These are phyloP conservation scores for Cladosporium sp. DNA, from an alignment of 2,329 filamentous ascomycete genomes.

Conservation along the genomic window DNA sequence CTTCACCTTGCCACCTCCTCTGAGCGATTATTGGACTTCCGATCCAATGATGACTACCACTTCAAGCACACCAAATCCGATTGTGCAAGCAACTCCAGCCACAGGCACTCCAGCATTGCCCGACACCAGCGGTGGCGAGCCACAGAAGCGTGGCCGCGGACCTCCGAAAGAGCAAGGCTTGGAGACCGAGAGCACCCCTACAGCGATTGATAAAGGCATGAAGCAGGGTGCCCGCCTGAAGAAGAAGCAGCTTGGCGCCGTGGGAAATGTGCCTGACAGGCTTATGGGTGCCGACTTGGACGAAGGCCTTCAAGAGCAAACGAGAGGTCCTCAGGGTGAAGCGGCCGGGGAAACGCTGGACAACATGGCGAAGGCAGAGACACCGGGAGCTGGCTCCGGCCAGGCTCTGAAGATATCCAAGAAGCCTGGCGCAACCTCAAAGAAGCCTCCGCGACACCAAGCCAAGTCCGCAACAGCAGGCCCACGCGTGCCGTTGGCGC, in stretches of 20 bases:
- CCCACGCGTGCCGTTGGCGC: too few species aligned
- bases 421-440: not conserved
- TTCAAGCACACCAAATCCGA: not conserved
- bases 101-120: not conserved
- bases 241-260: not conserved
- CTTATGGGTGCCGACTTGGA: not conserved
- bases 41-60: not conserved
- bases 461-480: not conserved
- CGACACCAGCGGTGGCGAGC: not conserved
- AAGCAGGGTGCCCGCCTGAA: not conserved
- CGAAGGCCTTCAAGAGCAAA: not conserved
- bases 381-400: not conserved
- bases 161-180: not conserved
- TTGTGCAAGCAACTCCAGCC: not conserved
- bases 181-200: not conserved
- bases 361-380: not conserved
- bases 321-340: not conserved
- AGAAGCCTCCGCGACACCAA: not conserved
- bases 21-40: too few species aligned
- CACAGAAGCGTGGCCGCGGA: not conserved
- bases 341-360: not conserved
- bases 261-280: not conserved
- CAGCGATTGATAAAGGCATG: not conserved
- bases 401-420: not conserved
- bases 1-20: not conserved